Percentiles rank a stretch among this genome's conserved stretches.
phyloP scores from a whole-genome alignment of 768 basidiomycete species.

The Leccinum ochraceum region DNA sequence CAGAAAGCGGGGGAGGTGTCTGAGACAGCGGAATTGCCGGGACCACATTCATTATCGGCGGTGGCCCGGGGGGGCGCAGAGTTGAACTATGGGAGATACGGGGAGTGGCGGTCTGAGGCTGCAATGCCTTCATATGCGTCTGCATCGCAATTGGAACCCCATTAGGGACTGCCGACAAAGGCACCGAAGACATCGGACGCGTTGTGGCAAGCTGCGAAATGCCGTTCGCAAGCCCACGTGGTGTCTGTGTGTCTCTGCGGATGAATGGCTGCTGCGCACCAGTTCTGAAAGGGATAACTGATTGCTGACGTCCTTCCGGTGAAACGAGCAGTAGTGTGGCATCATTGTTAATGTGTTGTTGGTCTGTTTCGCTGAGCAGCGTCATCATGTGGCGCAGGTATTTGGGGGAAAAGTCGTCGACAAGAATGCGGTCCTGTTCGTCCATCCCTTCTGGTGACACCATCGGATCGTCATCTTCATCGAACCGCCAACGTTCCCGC shows the following conservation, averaged over 20 bases:
- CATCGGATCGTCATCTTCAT: conserved; percentile 60
- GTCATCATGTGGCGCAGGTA: conserved; percentile 57
- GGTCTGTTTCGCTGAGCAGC: conserved; percentile 56
- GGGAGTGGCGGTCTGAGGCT: conserved; percentile 47
- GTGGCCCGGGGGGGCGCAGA: conserved; percentile 34
- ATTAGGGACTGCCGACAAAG: conserved; percentile 34
- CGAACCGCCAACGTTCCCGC: conserved; percentile 67
- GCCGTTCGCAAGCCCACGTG: conserved; percentile 27
- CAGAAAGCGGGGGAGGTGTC: conserved; percentile 37
- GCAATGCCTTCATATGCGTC: conserved; percentile 63
- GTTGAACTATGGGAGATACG: conserved; percentile 54
- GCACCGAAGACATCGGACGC: conserved; percentile 22
- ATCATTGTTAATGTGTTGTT: conserved; percentile 51
- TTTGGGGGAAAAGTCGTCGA: conserved; percentile 71
- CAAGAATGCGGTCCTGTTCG: conserved; percentile 65
- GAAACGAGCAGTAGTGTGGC: conserved; percentile 44
- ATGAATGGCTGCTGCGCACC: conserved; percentile 32
- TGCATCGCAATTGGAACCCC: conserved; percentile 61
- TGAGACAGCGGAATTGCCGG: conserved; percentile 31
- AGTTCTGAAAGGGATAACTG: conserved; percentile 49
- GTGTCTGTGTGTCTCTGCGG: conserved; percentile 28
- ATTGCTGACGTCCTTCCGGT: conserved; percentile 51
- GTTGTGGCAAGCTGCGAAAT: conserved; percentile 26
- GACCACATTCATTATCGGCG: conserved; percentile 38
- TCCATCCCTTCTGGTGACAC: conserved; percentile 60